A percentile compares a stretch with the other conserved stretches of the same genome.
Evolutionary conservation across 129 eudicot species (phyloP).

Genomic region (Erigeron canadensis): DNA sequence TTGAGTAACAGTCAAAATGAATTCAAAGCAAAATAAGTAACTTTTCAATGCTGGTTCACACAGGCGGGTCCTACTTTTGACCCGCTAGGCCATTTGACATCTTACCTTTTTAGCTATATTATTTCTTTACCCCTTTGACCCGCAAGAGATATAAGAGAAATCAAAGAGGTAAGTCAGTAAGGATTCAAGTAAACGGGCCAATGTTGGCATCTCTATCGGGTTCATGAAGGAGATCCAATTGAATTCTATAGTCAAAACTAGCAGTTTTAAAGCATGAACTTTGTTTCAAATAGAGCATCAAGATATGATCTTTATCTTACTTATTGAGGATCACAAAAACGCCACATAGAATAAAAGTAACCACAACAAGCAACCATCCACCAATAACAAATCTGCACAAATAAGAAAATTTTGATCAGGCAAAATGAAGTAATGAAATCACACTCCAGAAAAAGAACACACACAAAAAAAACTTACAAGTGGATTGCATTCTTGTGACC

Average conservation of each 20-base stretch:
- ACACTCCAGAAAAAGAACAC: not conserved
- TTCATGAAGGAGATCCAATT: not conserved
- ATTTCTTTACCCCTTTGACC: no score
- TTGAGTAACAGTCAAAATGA: no score
- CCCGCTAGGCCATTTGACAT: no score
- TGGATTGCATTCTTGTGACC: constrained; percentile 72
- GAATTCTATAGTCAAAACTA: not conserved
- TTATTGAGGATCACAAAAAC: constrained; percentile 77
- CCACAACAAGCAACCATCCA: constrained; percentile 97
- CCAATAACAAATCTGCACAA: constrained; percentile 76
- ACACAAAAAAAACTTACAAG: constrained; percentile 52
- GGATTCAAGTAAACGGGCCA: no score
- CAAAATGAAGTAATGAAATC: constrained; percentile 13
- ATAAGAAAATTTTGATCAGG: constrained; percentile 18
- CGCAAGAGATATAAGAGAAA: no score
- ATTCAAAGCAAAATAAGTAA: no score
- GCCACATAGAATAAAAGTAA: constrained; percentile 86
- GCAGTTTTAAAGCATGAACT: not conserved
- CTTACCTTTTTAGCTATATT: no score
- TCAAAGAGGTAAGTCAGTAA: no score
- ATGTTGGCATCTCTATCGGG: no score
- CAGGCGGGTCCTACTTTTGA: no score
- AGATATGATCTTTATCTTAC: constrained; percentile 44
- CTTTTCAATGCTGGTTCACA: no score
- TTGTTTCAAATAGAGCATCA: not conserved